Percentiles rank a stretch among this genome's conserved stretches.
Evolutionary conservation across 805 yeast genomes (phyloP).

Genomic region (Candida orba): DNA sequence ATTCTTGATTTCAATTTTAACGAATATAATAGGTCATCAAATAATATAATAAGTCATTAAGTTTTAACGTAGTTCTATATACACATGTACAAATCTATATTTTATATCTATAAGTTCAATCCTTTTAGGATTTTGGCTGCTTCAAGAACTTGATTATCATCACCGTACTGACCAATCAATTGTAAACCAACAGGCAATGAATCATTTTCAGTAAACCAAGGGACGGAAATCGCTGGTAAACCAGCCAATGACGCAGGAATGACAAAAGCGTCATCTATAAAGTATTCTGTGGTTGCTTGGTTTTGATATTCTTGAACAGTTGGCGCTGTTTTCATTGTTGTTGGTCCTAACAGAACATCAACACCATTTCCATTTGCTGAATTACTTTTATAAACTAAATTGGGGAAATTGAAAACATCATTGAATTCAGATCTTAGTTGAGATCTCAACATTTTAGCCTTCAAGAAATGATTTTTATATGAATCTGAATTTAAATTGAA

Average conservation of each 20-base stretch:
- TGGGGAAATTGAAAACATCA: constrained; percentile 44
- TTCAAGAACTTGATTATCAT: constrained; percentile 57
- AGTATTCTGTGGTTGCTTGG: constrained; percentile 49
- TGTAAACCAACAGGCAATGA: constrained; percentile 59
- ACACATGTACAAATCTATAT: neutral
- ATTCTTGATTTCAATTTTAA: neutral
- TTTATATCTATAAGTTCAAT: neutral
- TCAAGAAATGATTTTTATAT: constrained; percentile 61
- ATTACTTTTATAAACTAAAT: constrained; percentile 28
- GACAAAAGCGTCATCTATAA: constrained; percentile 76
- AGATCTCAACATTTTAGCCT: constrained; percentile 64
- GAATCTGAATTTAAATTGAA: constrained; percentile 74
- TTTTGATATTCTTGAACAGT: constrained; percentile 39
- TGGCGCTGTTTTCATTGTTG: constrained; percentile 54
- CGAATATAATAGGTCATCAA: neutral
- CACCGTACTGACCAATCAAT: constrained; percentile 79
- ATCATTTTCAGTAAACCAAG: constrained; percentile 34
- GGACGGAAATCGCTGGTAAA: constrained; percentile 76
- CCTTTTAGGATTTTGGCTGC: constrained; percentile 14
- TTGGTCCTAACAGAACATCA: constrained; percentile 72
- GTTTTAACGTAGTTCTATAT: neutral
- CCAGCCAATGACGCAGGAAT: constrained; percentile 92
- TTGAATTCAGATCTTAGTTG: constrained; percentile 61
- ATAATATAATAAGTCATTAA: neutral
- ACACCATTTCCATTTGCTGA: constrained; percentile 31